Evolutionary conservation across 2,329 filamentous ascomycete genomes (phyloP).

Genomic region (Colletotrichum melonis): DNA sequence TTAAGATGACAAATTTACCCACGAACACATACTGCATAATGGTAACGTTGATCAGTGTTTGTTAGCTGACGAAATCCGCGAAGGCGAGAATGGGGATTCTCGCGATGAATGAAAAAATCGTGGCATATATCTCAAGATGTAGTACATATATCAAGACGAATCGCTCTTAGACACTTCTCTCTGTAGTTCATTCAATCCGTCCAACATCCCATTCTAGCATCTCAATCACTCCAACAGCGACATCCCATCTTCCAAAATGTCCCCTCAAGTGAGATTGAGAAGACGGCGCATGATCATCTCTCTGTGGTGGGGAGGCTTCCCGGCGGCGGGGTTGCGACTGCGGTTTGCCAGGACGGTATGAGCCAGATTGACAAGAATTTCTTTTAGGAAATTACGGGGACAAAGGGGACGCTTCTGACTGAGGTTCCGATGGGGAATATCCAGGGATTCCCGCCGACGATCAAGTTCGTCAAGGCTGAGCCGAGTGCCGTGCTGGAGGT

Average conservation of each 20-base stretch:
- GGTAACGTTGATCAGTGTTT: too few relatives aligned
- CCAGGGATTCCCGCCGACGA: neutral
- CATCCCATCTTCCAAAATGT: neutral
- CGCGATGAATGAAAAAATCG: too few relatives aligned
- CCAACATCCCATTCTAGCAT: neutral
- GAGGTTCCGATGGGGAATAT: neutral
- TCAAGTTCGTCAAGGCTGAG: neutral
- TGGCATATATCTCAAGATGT: too few relatives aligned
- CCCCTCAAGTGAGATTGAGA: neutral
- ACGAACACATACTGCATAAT: too few relatives aligned
- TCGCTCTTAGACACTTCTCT: too few relatives aligned
- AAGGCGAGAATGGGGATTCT: too few relatives aligned
- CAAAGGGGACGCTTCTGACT: neutral
- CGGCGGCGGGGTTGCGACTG: neutral
- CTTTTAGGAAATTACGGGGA: neutral
- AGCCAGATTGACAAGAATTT: neutral
- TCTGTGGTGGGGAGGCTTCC: neutral
- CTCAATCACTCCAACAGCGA: neutral
- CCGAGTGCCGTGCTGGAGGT: neutral
- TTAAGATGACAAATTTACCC: too few relatives aligned
- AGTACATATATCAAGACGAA: too few relatives aligned
- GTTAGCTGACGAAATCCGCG: too few relatives aligned
- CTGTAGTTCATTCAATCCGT: too few relatives aligned
- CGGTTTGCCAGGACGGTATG: neutral
- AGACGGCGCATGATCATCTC: neutral